Conservation (phyloP, 371 early-diverging fungal species). For the Mucor piriformis region DNA sequence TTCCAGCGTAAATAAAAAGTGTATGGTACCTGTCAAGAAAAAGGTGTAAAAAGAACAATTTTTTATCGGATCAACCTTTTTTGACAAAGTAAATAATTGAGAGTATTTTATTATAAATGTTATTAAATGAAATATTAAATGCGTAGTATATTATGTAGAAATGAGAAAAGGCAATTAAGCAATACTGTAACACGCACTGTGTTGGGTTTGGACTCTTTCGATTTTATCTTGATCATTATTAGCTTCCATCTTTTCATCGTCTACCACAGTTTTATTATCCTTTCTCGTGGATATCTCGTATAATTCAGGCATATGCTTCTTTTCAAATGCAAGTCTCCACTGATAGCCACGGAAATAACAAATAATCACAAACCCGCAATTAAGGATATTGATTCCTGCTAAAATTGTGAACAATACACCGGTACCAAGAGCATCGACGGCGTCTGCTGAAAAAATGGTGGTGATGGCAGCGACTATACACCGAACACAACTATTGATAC, state of each 20-base stretch:
- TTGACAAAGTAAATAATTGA: too few relatives aligned
- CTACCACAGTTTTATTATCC: too few relatives aligned
- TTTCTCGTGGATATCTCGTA: not conserved
- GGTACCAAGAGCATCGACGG: conserved; percentile 24
- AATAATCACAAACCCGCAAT: conserved; percentile 22
- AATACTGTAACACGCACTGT: conserved; percentile 6
- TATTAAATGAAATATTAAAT: too few relatives aligned
- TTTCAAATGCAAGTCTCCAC: conserved; percentile 32
- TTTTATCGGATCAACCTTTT: too few relatives aligned
- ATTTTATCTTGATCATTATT: not conserved
- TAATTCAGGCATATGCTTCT: conserved; percentile 21
- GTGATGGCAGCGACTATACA: conserved; percentile 45
- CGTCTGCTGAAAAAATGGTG: conserved; percentile 31
- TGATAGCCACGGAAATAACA: conserved; percentile 25
- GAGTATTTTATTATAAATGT: too few relatives aligned
- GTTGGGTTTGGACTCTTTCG: conserved; percentile 5
- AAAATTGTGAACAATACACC: conserved; percentile 33
- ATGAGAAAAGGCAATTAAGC: not conserved
- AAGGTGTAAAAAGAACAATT: too few relatives aligned
- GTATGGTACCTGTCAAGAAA: too few relatives aligned
- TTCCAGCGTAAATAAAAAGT: too few relatives aligned
- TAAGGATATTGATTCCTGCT: conserved; percentile 28
- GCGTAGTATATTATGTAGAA: too few relatives aligned
- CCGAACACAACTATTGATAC: conserved; percentile 53
- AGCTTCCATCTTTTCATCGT: not conserved